These are phyloP conservation scores for Lactifluus piperatus DNA, from an alignment of 768 basidiomycete species.

Conservation along the genomic window DNA sequence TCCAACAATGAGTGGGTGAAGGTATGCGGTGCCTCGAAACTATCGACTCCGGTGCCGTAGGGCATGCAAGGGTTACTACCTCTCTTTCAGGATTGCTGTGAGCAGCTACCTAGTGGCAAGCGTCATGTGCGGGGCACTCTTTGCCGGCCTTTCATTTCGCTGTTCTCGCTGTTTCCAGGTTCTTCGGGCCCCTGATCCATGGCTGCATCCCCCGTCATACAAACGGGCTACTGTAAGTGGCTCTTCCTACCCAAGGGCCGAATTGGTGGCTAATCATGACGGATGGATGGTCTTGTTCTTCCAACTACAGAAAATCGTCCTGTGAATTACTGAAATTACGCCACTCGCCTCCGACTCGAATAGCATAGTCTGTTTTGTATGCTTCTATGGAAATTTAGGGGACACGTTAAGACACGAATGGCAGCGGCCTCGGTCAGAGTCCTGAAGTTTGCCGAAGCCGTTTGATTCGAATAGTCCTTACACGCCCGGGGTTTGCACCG, in stretches of 20 bases:
- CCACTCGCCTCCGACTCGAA: slow-evolving; percentile 3
- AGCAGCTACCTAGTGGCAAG: slow-evolving; percentile 6
- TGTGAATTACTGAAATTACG: background rate
- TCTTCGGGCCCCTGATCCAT: slow-evolving; percentile 13
- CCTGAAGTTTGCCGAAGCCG: no score
- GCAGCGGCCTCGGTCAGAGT: background rate
- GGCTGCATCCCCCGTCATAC: slow-evolving; percentile 11
- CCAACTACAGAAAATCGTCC: slow-evolving; percentile 12
- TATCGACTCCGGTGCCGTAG: background rate
- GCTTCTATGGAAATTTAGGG: slow-evolving; percentile 14
- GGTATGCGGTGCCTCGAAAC: slow-evolving; percentile 27
- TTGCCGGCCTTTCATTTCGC: slow-evolving; percentile 17
- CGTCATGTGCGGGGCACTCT: slow-evolving; percentile 18
- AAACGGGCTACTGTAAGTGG: slow-evolving; percentile 6
- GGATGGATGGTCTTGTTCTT: slow-evolving; percentile 7
- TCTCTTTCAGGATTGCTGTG: background rate
- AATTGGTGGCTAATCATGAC: background rate
- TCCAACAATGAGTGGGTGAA: slow-evolving; percentile 38
- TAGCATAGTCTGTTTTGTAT: background rate
- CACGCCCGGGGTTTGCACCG: no score
- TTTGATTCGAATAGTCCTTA: no score
- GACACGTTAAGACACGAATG: background rate
- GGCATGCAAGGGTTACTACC: slow-evolving; percentile 11
- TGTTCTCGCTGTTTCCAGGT: slow-evolving; percentile 8
- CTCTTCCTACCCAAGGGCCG: background rate